Evolutionary conservation across 2,329 filamentous ascomycete genomes (phyloP).

Genomic region (Metarhizium robertsii): DNA sequence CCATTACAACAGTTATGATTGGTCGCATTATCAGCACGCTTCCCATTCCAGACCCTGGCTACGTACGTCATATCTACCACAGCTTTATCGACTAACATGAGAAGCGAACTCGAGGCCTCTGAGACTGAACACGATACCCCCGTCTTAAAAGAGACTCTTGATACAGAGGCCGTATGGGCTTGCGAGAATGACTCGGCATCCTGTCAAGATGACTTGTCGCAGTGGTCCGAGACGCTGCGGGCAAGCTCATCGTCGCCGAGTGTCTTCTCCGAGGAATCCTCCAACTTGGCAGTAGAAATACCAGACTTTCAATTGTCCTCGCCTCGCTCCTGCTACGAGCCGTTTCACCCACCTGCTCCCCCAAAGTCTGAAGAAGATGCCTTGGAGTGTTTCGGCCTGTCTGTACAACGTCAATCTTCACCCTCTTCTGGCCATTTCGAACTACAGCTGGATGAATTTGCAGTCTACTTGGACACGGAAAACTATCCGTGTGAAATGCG

Average conservation of each 20-base stretch:
- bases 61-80: too few species aligned
- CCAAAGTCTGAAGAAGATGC: not conserved
- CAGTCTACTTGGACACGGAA: conserved; percentile 38
- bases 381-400: conserved; percentile 5
- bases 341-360: not conserved
- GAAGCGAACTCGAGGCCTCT: not conserved
- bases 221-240: not conserved
- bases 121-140: too few species aligned
- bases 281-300: not conserved
- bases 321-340: not conserved
- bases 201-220: not conserved
- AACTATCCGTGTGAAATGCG: conserved; percentile 39
- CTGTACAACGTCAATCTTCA: not conserved
- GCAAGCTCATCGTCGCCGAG: not conserved
- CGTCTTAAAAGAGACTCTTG: not conserved
- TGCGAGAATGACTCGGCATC: not conserved
- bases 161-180: not conserved
- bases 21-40: too few species aligned
- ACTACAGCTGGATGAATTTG: conserved; percentile 47
- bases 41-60: too few species aligned
- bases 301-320: not conserved
- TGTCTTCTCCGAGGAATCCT: not conserved
- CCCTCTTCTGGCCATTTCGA: conserved; percentile 27
- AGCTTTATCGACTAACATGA: not conserved
- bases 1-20: too few species aligned